Conservation (phyloP, 2,329 filamentous ascomycete species). For the Ophiostoma fasciatum region DNA sequence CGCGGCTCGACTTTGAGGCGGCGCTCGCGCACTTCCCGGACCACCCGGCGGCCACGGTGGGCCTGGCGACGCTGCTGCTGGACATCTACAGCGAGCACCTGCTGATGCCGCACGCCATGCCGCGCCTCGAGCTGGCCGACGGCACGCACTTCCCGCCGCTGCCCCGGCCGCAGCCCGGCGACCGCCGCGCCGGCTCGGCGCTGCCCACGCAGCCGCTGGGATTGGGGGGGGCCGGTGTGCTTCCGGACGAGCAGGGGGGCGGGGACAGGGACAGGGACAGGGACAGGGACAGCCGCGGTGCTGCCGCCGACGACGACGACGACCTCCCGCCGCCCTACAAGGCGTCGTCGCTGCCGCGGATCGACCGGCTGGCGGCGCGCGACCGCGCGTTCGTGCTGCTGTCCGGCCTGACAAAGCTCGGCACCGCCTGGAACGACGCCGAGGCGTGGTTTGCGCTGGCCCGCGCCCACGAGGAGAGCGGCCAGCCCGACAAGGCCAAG, state of each 20-base stretch:
- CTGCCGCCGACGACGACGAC: background rate
- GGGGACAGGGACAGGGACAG: too few relatives aligned
- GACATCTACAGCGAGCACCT: constrained; percentile 65
- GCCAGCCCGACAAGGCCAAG: constrained; percentile 75
- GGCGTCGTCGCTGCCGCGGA: constrained; percentile 49
- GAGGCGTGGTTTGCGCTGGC: constrained; percentile 90
- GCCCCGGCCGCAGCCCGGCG: constrained; percentile 5
- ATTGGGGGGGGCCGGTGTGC: constrained; percentile 18
- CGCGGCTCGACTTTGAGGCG: constrained; percentile 65
- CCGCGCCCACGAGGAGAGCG: constrained; percentile 74
- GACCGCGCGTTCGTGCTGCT: constrained; percentile 80
- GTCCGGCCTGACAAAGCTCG: constrained; percentile 69
- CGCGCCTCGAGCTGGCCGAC: constrained; percentile 24
- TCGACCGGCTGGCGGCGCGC: constrained; percentile 75
- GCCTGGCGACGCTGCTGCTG: constrained; percentile 69
- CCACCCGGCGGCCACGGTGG: constrained; percentile 67
- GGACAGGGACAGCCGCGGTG: background rate
- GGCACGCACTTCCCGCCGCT: constrained; percentile 15
- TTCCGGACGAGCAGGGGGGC: background rate
- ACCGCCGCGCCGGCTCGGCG: background rate
- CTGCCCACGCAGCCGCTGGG: constrained; percentile 34
- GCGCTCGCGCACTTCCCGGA: constrained; percentile 67
- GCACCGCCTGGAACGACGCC: constrained; percentile 75
- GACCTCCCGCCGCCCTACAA: constrained; percentile 36
- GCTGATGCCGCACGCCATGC: constrained; percentile 41